Percentiles rank a stretch among this genome's conserved stretches.
Evolutionary conservation across 2,329 filamentous ascomycete species (phyloP).

Genomic region (Sphaerulina populicola): DNA sequence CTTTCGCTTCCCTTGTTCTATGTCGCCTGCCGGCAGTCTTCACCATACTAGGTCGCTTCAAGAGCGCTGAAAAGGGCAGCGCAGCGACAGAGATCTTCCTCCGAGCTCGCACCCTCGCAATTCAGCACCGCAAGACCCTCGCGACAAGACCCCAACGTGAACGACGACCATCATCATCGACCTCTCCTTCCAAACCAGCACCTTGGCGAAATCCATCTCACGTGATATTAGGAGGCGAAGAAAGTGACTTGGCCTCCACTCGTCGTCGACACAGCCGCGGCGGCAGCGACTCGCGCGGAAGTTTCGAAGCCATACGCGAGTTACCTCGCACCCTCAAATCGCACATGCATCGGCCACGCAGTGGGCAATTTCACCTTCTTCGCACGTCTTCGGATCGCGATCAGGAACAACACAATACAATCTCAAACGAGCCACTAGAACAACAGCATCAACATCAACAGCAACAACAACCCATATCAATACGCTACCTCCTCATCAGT

Average conservation of each 20-base stretch:
- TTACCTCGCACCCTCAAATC: conserved; percentile 30
- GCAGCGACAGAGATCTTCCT: conserved; percentile 60
- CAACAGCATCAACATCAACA: conserved; percentile 25
- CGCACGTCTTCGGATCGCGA: neutral
- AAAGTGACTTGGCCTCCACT: conserved; percentile 34
- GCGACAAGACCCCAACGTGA: neutral
- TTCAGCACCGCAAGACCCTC: conserved; percentile 47
- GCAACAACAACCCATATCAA: conserved; percentile 15
- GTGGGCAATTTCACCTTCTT: conserved; percentile 7
- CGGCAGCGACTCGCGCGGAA: conserved; percentile 34
- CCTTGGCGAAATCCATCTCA: neutral
- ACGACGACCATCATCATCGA: neutral
- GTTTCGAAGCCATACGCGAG: conserved; percentile 34
- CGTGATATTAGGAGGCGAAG: conserved; percentile 40
- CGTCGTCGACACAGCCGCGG: conserved; percentile 34
- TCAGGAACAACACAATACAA: conserved; percentile 12
- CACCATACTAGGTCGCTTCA: conserved; percentile 53
- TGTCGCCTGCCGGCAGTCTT: conserved; percentile 57
- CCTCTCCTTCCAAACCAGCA: neutral
- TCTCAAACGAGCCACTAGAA: conserved; percentile 28
- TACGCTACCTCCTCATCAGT: conserved; percentile 41
- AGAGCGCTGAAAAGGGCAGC: conserved; percentile 46
- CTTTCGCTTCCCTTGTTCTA: conserved; percentile 79
- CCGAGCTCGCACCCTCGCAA: conserved; percentile 60
- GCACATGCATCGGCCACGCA: conserved; percentile 21